Percentiles rank a stretch among this genome's conserved stretches.
Evolutionary conservation across 2,329 filamentous ascomycete genomes (phyloP).

Genomic region (Saccharata proteae): DNA sequence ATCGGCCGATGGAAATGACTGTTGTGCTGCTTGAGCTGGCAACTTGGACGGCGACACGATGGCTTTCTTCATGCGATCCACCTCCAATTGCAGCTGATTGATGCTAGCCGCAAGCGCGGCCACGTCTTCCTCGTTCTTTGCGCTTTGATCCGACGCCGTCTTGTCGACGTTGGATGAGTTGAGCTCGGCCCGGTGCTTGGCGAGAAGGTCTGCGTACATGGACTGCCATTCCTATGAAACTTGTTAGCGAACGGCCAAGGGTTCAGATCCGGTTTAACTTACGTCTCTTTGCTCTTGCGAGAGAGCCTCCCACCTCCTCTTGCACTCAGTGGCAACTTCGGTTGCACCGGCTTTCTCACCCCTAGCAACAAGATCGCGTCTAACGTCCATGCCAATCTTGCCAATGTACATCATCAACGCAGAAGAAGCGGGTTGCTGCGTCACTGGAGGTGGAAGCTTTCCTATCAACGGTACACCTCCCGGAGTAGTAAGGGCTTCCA

Average conservation of each 20-base stretch:
- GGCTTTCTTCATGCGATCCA: slow-evolving; percentile 21
- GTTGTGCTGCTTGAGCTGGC: slow-evolving; percentile 1
- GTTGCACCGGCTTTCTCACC: slow-evolving; percentile 26
- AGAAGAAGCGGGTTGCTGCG: slow-evolving; percentile 25
- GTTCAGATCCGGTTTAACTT: slow-evolving; percentile 6
- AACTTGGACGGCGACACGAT: slow-evolving; percentile 4
- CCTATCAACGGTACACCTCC: slow-evolving; percentile 1
- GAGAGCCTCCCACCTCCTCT: slow-evolving; percentile 27
- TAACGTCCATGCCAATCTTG: slow-evolving; percentile 26
- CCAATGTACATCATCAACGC: slow-evolving; percentile 29
- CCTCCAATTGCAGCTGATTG: slow-evolving; percentile 27
- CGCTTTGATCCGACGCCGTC: slow-evolving; percentile 24
- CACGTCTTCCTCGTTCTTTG: slow-evolving; percentile 26
- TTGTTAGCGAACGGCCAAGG: too few relatives aligned
- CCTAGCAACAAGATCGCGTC: slow-evolving; percentile 22
- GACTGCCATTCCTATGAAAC: slow-evolving; percentile 26
- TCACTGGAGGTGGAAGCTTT: too few relatives aligned
- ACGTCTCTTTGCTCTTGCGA: slow-evolving; percentile 21
- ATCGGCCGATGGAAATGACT: slow-evolving; percentile 4
- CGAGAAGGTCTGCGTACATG: slow-evolving; percentile 28
- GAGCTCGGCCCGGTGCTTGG: slow-evolving; percentile 25
- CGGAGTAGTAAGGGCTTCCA: slow-evolving; percentile 1
- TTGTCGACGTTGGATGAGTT: slow-evolving; percentile 17
- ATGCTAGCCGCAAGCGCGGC: slow-evolving; percentile 28
- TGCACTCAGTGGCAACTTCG: slow-evolving; percentile 30